phyloP scores from a whole-genome alignment of 139 green algal species.

The Chlamydomonas incerta region DNA sequence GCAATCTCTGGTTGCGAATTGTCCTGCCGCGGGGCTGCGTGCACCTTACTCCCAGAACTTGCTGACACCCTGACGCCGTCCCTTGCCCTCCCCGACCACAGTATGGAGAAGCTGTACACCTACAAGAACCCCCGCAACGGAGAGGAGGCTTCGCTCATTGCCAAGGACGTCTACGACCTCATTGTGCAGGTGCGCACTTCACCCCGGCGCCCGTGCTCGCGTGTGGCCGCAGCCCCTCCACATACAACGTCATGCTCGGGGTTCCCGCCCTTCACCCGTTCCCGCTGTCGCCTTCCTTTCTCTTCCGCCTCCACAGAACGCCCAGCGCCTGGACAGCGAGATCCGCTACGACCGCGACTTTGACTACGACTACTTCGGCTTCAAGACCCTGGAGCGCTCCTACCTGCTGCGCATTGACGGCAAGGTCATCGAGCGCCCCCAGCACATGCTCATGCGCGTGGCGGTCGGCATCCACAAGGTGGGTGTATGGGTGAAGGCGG shows the following conservation, averaged over 20 bases:
- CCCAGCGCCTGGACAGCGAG: conserved; percentile 90
- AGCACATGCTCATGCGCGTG: conserved; percentile 99
- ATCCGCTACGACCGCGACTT: conserved; percentile 99
- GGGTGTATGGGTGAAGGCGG: background rate
- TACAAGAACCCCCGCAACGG: conserved; percentile 95
- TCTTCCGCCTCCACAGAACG: conserved; percentile 66
- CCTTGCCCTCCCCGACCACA: conserved; percentile 37
- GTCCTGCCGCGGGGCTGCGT: no score
- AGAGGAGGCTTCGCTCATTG: conserved; percentile 85
- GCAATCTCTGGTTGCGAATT: no score
- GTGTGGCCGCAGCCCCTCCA: no score
- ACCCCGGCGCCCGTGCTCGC: background rate
- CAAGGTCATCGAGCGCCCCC: conserved; percentile 96
- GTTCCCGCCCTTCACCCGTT: no score
- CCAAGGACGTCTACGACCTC: conserved; percentile 93
- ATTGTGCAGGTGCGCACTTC: conserved; percentile 75
- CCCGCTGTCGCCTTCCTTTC: no score
- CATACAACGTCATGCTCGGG: no score
- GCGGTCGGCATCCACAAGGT: conserved; percentile 94
- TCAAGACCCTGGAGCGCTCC: conserved; percentile 99
- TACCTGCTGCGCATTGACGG: conserved; percentile 98
- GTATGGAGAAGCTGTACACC: conserved; percentile 91
- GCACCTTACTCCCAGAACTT: no score
- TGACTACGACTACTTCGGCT: conserved; percentile 99
- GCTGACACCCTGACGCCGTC: no score